A percentile compares a stretch with the other conserved stretches of the same genome.
These are phyloP conservation scores for Talaromyces rugulosus DNA, from an alignment of 2,329 filamentous ascomycete genomes.

Conservation along the genomic window DNA sequence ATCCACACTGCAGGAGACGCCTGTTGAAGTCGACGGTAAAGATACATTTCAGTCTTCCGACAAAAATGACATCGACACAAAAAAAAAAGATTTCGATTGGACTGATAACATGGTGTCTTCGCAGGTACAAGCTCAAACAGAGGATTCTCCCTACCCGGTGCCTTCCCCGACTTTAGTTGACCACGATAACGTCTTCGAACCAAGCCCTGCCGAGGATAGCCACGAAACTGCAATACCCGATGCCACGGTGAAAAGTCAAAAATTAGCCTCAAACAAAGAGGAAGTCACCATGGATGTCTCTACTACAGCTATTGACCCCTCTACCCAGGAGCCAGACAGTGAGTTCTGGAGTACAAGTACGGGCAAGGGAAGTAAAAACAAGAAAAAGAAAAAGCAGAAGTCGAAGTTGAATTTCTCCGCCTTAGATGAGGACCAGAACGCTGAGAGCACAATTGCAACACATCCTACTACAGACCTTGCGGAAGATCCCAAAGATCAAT, in stretches of 20 bases:
- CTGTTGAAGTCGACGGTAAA: conserved; percentile 42
- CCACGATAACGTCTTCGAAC: conserved; percentile 12
- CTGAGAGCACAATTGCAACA: neutral
- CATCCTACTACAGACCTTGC: neutral
- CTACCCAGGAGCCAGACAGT: conserved; percentile 1
- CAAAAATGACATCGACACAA: conserved; percentile 31
- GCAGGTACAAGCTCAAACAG: conserved; percentile 39
- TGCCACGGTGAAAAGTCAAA: neutral
- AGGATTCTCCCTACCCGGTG: conserved; percentile 29
- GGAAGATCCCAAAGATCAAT: conserved; percentile 11
- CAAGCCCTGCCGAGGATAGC: conserved; percentile 18
- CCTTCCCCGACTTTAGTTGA: conserved; percentile 29
- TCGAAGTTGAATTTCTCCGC: conserved; percentile 2
- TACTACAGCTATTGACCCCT: neutral
- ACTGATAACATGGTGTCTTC: conserved; percentile 42
- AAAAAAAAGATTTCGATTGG: conserved; percentile 37
- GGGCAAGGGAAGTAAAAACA: conserved; percentile 15
- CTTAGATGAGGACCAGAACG: neutral
- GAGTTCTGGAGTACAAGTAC: conserved; percentile 4
- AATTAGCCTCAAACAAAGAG: neutral
- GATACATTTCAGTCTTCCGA: conserved; percentile 40
- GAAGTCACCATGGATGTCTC: neutral
- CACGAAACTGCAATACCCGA: conserved; percentile 3
- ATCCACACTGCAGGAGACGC: conserved; percentile 21
- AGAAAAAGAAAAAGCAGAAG: conserved; percentile 17